Evolutionary conservation across 768 basidiomycete genomes (phyloP).

Genomic region (Hirschioporus abietinus): DNA sequence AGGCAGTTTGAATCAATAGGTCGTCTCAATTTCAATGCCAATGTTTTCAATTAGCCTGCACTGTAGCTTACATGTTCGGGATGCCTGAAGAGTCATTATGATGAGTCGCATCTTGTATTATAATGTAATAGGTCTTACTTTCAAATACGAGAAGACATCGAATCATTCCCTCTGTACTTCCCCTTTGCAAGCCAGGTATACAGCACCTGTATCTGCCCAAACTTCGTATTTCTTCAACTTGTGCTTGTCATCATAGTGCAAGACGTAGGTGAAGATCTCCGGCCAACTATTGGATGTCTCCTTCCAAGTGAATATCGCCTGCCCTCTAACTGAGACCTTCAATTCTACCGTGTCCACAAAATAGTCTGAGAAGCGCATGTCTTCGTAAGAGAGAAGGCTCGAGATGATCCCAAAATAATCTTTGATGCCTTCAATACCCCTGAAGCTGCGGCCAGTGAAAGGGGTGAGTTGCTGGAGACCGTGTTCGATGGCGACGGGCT

Average conservation of each 20-base stretch:
- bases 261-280: slow-evolving; percentile 53
- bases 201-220: slow-evolving; percentile 65
- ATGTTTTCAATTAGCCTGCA: background rate
- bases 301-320: slow-evolving; percentile 52
- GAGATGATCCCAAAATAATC: slow-evolving; percentile 47
- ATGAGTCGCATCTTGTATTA: background rate
- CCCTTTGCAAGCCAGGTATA: slow-evolving; percentile 55
- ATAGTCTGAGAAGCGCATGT: slow-evolving; percentile 51
- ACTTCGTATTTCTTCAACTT: slow-evolving; percentile 59
- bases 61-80: background rate
- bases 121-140: background rate
- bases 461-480: slow-evolving; percentile 50
- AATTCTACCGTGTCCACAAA: slow-evolving; percentile 44
- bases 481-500: slow-evolving; percentile 46
- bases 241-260: slow-evolving; percentile 53
- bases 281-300: slow-evolving; percentile 50
- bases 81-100: background rate
- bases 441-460: slow-evolving; percentile 52
- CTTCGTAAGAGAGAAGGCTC: slow-evolving; percentile 41
- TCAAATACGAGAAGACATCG: background rate
- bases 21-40: background rate
- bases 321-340: slow-evolving; percentile 52
- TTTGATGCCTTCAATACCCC: slow-evolving; percentile 36
- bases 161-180: slow-evolving; percentile 9
- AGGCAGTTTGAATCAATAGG: background rate